Percentiles rank a stretch among this genome's conserved stretches.
phyloP scores from a whole-genome alignment of 2,329 filamentous ascomycete species.

The Aureobasidium sp. region DNA sequence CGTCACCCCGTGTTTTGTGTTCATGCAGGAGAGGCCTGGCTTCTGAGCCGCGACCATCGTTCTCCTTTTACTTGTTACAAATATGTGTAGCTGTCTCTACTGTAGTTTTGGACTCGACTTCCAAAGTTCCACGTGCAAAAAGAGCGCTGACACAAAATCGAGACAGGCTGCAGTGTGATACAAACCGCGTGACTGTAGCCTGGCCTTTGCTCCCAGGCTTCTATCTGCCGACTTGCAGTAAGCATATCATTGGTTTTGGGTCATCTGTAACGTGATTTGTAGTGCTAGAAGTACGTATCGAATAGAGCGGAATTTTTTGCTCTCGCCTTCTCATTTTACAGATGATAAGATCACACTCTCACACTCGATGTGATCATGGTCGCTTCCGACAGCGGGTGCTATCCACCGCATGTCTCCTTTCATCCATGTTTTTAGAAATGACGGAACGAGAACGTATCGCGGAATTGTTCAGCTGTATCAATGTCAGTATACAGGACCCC shows the following conservation, averaged over 20 bases:
- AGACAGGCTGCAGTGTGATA: neutral
- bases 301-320: neutral
- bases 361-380: too few relatives aligned
- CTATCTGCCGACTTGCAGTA: neutral
- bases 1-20: neutral
- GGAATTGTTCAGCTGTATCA: neutral
- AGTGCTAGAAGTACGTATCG: neutral
- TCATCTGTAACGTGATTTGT: neutral
- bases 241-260: neutral
- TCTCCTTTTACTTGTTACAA: neutral
- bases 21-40: neutral
- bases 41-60: neutral
- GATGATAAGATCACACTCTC: neutral
- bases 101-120: neutral
- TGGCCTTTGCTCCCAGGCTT: neutral
- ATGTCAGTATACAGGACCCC: neutral
- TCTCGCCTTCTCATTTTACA: neutral
- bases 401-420: too few relatives aligned
- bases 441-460: neutral
- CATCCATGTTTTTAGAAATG: neutral
- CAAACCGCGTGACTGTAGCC: neutral
- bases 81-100: neutral
- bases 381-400: too few relatives aligned
- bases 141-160: neutral
- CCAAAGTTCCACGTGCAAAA: neutral